Percentiles rank a stretch among this genome's conserved stretches.
These are phyloP conservation scores for Aureobasidium vineae DNA, from an alignment of 2,329 filamentous ascomycete species.

Conservation along the genomic window DNA sequence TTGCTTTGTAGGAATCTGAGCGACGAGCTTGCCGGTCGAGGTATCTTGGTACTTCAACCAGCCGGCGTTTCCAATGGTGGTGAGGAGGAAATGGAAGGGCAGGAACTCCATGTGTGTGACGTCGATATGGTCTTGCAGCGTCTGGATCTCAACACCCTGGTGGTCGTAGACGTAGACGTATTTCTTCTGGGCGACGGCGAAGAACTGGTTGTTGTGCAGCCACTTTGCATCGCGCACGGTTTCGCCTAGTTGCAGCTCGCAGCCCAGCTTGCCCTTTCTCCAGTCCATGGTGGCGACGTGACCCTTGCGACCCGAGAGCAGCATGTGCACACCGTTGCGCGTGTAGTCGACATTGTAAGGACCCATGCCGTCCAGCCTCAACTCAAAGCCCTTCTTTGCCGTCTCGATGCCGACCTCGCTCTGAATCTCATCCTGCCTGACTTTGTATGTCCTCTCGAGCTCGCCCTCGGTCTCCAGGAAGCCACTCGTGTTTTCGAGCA, in stretches of 20 bases:
- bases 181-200: constrained; percentile 95
- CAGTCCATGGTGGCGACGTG: constrained; percentile 97
- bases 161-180: constrained; percentile 95
- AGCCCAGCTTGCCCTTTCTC: constrained; percentile 85
- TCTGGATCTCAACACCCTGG: constrained; percentile 88
- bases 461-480: constrained; percentile 86
- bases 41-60: constrained; percentile 93
- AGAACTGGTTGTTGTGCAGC: constrained; percentile 92
- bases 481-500: constrained; percentile 81
- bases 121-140: constrained; percentile 84
- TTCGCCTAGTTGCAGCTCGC: constrained; percentile 86
- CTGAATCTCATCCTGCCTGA: constrained; percentile 82
- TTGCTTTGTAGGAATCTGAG: constrained; percentile 79
- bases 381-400: constrained; percentile 88
- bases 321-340: constrained; percentile 78
- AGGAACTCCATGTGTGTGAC: constrained; percentile 93
- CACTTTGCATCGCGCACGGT: constrained; percentile 86
- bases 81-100: constrained; percentile 92
- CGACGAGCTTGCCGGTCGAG: constrained; percentile 84
- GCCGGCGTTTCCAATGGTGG: constrained; percentile 78
- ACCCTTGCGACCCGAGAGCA: constrained; percentile 86
- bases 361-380: constrained; percentile 77
- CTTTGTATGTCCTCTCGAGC: constrained; percentile 88
- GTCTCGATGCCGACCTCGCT: constrained; percentile 73
- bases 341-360: constrained; percentile 90